These are phyloP conservation scores for Phylloporus sp. DNA, from an alignment of 768 basidiomycete species.

Conservation along the genomic window DNA sequence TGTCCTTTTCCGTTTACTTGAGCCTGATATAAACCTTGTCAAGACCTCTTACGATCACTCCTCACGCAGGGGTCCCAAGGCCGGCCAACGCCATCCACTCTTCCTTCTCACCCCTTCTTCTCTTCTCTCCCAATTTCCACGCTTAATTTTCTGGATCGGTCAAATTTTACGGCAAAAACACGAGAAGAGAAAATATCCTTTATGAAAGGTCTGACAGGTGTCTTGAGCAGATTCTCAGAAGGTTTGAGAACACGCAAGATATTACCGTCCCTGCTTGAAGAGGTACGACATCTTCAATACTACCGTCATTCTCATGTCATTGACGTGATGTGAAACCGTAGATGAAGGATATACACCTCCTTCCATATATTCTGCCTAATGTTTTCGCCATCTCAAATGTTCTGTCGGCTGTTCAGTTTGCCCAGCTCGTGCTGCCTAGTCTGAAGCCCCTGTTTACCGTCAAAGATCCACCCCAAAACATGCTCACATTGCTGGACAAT, in stretches of 20 bases:
- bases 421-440: constrained; percentile 74
- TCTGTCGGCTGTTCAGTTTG: constrained; percentile 78
- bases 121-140: constrained; percentile 95
- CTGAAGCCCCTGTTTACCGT: constrained; percentile 86
- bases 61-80: constrained; percentile 73
- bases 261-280: constrained; percentile 87
- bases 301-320: neutral
- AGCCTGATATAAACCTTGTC: constrained; percentile 4
- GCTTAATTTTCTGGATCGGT: constrained; percentile 91
- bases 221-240: constrained; percentile 83
- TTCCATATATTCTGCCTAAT: constrained; percentile 95
- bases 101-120: constrained; percentile 88
- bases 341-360: constrained; percentile 92
- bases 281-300: constrained; percentile 48
- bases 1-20: constrained; percentile 1
- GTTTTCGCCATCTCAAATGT: constrained; percentile 85
- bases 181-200: constrained; percentile 95
- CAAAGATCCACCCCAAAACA: constrained; percentile 96
- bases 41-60: constrained; percentile 76
- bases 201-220: constrained; percentile 82
- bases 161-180: constrained; percentile 91
- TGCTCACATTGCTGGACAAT: constrained; percentile 91
- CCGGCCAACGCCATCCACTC: constrained; percentile 72
- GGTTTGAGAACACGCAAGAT: constrained; percentile 85
- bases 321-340: constrained; percentile 26